Percentiles rank a stretch among this genome's conserved stretches.
These are phyloP conservation scores for Eutrema salsugineum DNA, from an alignment of 441 rosid genomes.

Conservation along the genomic window DNA sequence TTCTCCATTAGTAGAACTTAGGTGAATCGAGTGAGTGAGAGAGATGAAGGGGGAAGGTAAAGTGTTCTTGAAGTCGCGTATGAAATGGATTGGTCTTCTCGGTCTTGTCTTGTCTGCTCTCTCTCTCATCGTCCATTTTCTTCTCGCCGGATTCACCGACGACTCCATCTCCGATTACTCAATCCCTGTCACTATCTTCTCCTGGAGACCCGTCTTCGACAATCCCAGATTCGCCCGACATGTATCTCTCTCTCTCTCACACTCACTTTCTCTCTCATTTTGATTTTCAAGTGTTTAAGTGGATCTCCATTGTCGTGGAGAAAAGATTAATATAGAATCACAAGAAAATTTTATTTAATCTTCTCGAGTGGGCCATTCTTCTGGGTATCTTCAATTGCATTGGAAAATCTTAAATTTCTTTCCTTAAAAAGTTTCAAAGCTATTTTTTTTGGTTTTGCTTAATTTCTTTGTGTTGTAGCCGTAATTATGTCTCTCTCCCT, in stretches of 20 bases:
- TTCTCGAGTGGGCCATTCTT: slow-evolving; percentile 26
- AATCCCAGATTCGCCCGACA: slow-evolving; percentile 45
- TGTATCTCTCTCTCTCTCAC: slow-evolving; percentile 12
- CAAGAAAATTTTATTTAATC: not conserved
- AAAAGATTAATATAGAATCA: not conserved
- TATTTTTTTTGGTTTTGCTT: not conserved
- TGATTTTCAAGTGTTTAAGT: not conserved
- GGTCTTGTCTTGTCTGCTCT: slow-evolving; percentile 77
- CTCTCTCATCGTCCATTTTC: slow-evolving; percentile 75
- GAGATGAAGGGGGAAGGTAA: slow-evolving; percentile 80
- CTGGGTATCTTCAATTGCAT: slow-evolving; percentile 13
- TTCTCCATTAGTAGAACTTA: not conserved
- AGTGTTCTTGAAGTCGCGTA: slow-evolving; percentile 62
- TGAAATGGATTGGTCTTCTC: slow-evolving; percentile 86
- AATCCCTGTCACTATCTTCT: slow-evolving; percentile 81
- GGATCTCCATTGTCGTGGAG: slow-evolving; percentile 15
- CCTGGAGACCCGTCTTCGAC: slow-evolving; percentile 96
- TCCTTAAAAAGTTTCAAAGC: slow-evolving; percentile 6
- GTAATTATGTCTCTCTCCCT: not conserved
- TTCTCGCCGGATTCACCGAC: slow-evolving; percentile 82
- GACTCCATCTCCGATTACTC: slow-evolving; percentile 66
- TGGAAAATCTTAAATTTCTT: not conserved
- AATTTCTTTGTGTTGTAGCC: not conserved
- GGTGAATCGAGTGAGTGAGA: not conserved
- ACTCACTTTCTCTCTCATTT: not conserved